Evolutionary conservation across 768 basidiomycete species (phyloP).

Genomic region (Lepiota brunneoincarnata): DNA sequence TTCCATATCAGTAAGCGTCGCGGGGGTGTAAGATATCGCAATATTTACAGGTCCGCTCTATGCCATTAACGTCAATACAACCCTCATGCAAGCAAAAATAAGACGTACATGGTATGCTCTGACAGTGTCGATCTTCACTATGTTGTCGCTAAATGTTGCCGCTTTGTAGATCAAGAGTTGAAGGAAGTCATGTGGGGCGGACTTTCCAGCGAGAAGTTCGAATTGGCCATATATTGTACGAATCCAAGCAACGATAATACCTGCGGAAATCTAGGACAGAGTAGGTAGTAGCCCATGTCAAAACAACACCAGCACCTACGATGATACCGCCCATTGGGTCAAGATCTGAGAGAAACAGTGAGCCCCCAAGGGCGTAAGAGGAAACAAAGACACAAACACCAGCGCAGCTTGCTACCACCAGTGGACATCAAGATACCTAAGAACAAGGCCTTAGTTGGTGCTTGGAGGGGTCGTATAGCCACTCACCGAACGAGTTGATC

Average conservation of each 20-base stretch:
- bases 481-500: conserved; percentile 72
- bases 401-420: conserved; percentile 73
- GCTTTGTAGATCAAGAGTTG: conserved; percentile 93
- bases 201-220: conserved; percentile 84
- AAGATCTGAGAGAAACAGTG: conserved; percentile 41
- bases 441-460: not conserved
- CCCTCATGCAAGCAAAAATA: conserved; percentile 7
- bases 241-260: conserved; percentile 76
- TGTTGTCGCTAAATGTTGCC: conserved; percentile 83
- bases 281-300: not conserved
- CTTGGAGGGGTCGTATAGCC: not conserved
- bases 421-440: conserved; percentile 80
- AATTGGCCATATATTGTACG: conserved; percentile 80
- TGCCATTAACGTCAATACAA: conserved; percentile 10
- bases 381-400: conserved; percentile 60
- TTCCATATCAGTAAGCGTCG: not conserved
- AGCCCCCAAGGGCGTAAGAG: conserved; percentile 4
- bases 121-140: conserved; percentile 87
- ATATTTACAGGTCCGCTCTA: conserved; percentile 67
- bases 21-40: conserved; percentile 17
- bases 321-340: conserved; percentile 79
- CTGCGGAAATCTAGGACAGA: conserved; percentile 61
- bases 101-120: conserved; percentile 83
- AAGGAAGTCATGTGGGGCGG: conserved; percentile 87
- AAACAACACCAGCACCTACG: conserved; percentile 38